Evolutionary conservation across 1,284 basidiomycete genomes (phyloP), one percentile per base, ranked within the genome.

Genomic region (Volvariella surrecta): DNA sequence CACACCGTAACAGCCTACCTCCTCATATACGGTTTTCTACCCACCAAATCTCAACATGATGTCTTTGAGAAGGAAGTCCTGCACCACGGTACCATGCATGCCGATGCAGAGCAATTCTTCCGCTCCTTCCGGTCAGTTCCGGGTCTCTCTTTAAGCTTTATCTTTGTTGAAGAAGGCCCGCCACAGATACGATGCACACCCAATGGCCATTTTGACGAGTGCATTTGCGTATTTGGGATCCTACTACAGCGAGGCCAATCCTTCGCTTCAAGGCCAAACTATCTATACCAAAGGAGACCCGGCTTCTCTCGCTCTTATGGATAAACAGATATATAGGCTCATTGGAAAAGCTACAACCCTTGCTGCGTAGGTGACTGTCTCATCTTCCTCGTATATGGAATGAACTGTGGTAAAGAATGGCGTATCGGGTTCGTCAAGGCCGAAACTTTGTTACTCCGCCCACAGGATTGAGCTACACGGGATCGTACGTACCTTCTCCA

Each of bases 301-400:
- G 45, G 70, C 56, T 0, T 83, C 84, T 2, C 70, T 92, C 3
- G 79, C 72, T 21, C 70, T 76, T 37, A 87, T 93, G 82, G 90
- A 93, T 61, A 89, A 88, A 66, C 90, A 93, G 58, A 92, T 93
- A 42, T 89, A 82, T 61, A 70, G 90, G 45, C 62, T 93, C 2
- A 83, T 92, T 44, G 89, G 89, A 15, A 93, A 93, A 58, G 82
- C 86, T 9, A 89, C 86, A 1, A 90, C 89, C 0, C 68, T 93
- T 18, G 89, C 89, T 49, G 86, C 90, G 77, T 86, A 52, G 49
- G 79, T 67, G 31, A 31, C 38, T n/a, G 38, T 42, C 24, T 28
- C 24, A 28, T 6, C 24, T 6, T 11, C 24, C 24, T 18, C 28
- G 39, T 11, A 10, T 3, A 30, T 18, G 16, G 47, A 19, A 28